A percentile compares a stretch with the other conserved stretches of the same genome.
Conservation (phyloP, 257 asterid genomes). For the Capsicum chinense region DNA sequence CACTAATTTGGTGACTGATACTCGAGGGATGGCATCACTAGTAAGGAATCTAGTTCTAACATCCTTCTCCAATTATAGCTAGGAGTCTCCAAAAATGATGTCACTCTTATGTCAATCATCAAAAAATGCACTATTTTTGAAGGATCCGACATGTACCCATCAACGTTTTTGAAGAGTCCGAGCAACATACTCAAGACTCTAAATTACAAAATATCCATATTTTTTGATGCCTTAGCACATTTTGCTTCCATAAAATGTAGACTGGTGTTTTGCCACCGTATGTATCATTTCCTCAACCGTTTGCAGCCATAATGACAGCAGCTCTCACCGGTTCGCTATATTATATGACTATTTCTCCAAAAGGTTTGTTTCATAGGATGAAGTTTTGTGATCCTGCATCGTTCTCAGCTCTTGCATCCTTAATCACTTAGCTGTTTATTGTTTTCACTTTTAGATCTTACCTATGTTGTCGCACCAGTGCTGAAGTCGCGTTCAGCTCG, state of each 20-base stretch:
- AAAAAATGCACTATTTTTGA: not conserved
- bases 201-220: not conserved
- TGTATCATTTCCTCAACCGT: slow-evolving; percentile 95
- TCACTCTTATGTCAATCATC: not conserved
- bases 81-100: not conserved
- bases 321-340: slow-evolving; percentile 89
- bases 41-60: slow-evolving; percentile 43
- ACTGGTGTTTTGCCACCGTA: slow-evolving; percentile 91
- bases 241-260: slow-evolving; percentile 40
- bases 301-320: slow-evolving; percentile 94
- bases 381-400: not conserved
- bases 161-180: not conserved
- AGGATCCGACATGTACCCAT: not conserved
- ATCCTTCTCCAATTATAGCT: not conserved
- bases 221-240: not conserved
- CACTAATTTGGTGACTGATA: slow-evolving; percentile 66
- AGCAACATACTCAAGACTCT: not conserved
- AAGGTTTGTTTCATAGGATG: slow-evolving; percentile 51
- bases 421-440: slow-evolving; percentile 10
- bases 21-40: slow-evolving; percentile 89
- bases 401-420: not conserved
- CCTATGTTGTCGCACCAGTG: slow-evolving; percentile 84
- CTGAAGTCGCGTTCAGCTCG: slow-evolving; percentile 71
- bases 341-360: slow-evolving; percentile 88
- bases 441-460: slow-evolving; percentile 64